Percentiles rank a stretch among this genome's conserved stretches.
Evolutionary conservation across 1,284 basidiomycete species (phyloP).

Genomic region (Naganishia sp.): DNA sequence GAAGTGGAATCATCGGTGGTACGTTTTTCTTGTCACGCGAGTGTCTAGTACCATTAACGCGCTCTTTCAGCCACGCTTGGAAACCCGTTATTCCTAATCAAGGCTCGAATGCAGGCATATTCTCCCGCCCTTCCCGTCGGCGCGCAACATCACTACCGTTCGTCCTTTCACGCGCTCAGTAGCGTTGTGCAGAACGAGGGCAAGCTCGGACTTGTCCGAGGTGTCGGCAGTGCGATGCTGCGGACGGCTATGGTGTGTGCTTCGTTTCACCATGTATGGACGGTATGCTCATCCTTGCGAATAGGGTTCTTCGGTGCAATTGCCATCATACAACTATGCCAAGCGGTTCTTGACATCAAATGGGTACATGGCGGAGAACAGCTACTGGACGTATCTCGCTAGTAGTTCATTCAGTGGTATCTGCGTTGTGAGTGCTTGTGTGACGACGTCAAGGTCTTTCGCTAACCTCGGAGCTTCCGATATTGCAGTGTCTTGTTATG

Average conservation of each 20-base stretch:
- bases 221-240: constrained; percentile 89
- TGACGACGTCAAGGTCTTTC: constrained; percentile 1
- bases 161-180: constrained; percentile 73
- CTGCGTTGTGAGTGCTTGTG: constrained; percentile 71
- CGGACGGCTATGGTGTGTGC: constrained; percentile 81
- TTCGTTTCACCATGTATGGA: constrained; percentile 63
- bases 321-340: constrained; percentile 92
- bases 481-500: constrained; percentile 73
- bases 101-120: constrained; percentile 97
- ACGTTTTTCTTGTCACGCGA: not conserved
- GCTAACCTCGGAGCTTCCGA: constrained; percentile 28
- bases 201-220: constrained; percentile 76
- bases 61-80: constrained; percentile 73
- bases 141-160: constrained; percentile 87
- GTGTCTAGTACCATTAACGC: not conserved
- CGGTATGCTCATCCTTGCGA: constrained; percentile 9
- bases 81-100: constrained; percentile 93
- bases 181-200: constrained; percentile 80
- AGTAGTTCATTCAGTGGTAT: constrained; percentile 86
- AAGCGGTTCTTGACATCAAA: constrained; percentile 72
- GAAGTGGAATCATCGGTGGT: constrained; percentile 89
- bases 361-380: constrained; percentile 69
- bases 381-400: constrained; percentile 81
- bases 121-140: constrained; percentile 92
- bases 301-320: constrained; percentile 71